phyloP scores from a whole-genome alignment of 306 rosid genomes.

The Glycine latifolia region DNA sequence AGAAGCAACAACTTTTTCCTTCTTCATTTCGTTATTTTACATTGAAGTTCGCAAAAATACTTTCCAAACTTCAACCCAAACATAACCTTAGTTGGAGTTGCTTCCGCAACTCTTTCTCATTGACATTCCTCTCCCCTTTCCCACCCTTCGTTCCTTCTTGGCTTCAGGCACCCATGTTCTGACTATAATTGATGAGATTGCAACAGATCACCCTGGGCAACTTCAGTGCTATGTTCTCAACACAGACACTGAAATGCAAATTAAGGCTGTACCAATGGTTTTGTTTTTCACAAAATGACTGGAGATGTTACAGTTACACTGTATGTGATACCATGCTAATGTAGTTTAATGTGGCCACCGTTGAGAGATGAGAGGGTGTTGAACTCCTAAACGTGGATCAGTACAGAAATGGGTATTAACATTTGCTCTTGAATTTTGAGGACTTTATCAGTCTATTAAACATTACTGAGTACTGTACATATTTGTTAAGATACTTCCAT shows the following conservation, averaged over 20 bases:
- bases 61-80: too few species aligned
- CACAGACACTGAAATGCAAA: slow-evolving; percentile 13
- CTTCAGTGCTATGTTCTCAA: too few species aligned
- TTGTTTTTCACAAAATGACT: slow-evolving; percentile 67
- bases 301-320: slow-evolving; percentile 57
- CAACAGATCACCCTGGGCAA: slow-evolving; percentile 58
- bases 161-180: slow-evolving; percentile 13
- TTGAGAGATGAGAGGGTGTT: slow-evolving; percentile 58
- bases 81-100: background rate
- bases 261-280: slow-evolving; percentile 77
- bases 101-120: slow-evolving; percentile 15
- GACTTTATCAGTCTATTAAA: background rate
- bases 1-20: too few species aligned
- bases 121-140: background rate
- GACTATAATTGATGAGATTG: slow-evolving; percentile 60
- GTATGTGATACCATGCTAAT: slow-evolving; percentile 65
- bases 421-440: slow-evolving; percentile 40
- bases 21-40: too few species aligned
- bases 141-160: background rate
- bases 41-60: too few species aligned
- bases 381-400: slow-evolving; percentile 48
- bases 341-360: slow-evolving; percentile 48
- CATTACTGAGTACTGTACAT: too few species aligned
- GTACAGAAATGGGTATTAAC: background rate
- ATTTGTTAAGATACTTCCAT: too few species aligned